These are phyloP conservation scores for Acanthamoeba healyi DNA, from an alignment of 208 protist species.

Conservation along the genomic window DNA sequence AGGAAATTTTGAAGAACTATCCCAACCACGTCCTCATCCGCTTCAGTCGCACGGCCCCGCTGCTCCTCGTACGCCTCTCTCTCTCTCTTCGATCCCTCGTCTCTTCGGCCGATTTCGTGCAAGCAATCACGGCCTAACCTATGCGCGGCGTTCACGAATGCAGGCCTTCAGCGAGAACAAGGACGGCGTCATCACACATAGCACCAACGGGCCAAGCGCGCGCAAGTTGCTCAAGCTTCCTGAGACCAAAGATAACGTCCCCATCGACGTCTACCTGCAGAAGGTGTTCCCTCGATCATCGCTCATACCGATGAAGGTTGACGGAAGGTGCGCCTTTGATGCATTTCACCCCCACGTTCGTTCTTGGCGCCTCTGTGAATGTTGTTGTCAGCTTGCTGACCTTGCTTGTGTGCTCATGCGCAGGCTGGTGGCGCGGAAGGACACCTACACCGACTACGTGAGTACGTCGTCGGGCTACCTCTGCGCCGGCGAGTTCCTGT, in stretches of 20 bases:
- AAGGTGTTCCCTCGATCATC: conserved; percentile 19
- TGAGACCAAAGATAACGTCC: conserved; percentile 62
- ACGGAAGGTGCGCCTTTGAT: conserved; percentile 6
- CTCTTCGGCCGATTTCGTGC: neutral
- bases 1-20: conserved; percentile 59
- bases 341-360: neutral
- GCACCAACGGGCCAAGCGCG: conserved; percentile 10
- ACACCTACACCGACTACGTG: conserved; percentile 53
- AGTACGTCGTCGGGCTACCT: conserved; percentile 12
- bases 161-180: conserved; percentile 61
- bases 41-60: conserved; percentile 33
- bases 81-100: neutral
- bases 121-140: neutral
- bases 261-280: conserved; percentile 13
- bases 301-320: conserved; percentile 64
- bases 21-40: conserved; percentile 44
- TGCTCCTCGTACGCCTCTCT: neutral
- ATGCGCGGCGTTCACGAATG: no score
- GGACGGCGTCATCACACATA: conserved; percentile 11
- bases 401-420: neutral
- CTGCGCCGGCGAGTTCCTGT: conserved; percentile 18
- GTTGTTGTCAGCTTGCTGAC: neutral
- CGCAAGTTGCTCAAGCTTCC: conserved; percentile 57
- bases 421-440: conserved; percentile 23
- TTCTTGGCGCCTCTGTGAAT: neutral